Evolutionary conservation across 768 basidiomycete species (phyloP).

Genomic region (Xanthoconium stramineum): DNA sequence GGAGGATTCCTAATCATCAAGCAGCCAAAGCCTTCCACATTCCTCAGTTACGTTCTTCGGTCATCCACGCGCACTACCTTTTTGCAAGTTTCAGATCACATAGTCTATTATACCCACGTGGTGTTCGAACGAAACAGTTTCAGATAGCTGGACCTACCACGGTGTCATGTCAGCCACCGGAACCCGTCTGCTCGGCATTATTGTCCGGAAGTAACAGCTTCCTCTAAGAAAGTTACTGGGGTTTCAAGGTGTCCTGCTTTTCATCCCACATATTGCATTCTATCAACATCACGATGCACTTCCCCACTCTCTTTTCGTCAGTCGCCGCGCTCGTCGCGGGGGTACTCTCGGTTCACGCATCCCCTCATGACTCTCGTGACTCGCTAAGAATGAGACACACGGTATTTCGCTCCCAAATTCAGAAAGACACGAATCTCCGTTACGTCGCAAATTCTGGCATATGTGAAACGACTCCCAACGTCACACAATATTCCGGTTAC

Average conservation of each 20-base stretch:
- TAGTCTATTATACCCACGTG: no score
- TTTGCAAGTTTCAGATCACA: no score
- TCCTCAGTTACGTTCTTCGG: no score
- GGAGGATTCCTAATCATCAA: no score
- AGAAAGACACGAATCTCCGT: slow-evolving; percentile 35
- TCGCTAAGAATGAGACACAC: not conserved
- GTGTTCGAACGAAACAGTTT: not conserved
- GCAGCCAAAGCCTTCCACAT: no score
- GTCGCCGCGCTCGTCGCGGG: not conserved
- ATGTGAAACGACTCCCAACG: slow-evolving; percentile 63
- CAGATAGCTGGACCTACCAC: no score
- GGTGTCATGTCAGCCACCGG: not conserved
- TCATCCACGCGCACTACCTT: no score
- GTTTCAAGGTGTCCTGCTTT: not conserved
- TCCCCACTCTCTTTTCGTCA: not conserved
- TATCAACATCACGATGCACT: slow-evolving; percentile 10
- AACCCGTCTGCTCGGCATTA: not conserved
- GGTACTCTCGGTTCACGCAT: not conserved
- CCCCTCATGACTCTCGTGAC: not conserved
- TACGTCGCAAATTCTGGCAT: slow-evolving; percentile 58
- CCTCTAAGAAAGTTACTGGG: not conserved
- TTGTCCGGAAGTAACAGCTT: no score
- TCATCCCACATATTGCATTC: not conserved
- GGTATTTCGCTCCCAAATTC: slow-evolving; percentile 17
- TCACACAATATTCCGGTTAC: slow-evolving; percentile 61